A percentile compares a stretch with the other conserved stretches of the same genome.
phyloP scores from a whole-genome alignment of 164 flowering plant species.

The Umbellularia californica region DNA sequence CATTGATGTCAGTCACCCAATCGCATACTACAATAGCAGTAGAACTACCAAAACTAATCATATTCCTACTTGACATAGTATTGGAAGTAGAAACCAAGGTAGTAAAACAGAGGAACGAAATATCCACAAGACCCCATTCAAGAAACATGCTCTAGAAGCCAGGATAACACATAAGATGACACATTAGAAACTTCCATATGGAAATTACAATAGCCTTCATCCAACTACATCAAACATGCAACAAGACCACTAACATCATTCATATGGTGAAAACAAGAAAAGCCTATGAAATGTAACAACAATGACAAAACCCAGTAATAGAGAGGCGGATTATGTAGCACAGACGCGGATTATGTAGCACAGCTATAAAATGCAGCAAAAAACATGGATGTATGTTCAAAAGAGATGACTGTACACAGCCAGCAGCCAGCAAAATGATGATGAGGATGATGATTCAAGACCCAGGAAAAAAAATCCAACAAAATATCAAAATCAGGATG shows the following conservation, averaged over 20 bases:
- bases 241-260: neutral
- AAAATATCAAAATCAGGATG: neutral
- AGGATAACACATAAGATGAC: neutral
- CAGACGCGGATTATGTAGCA: neutral
- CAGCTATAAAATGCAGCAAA: no score
- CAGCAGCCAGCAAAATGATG: neutral
- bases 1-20: neutral
- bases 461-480: neutral
- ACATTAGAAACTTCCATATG: neutral
- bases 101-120: neutral
- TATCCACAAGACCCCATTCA: neutral
- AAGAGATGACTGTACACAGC: no score
- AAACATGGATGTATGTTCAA: neutral
- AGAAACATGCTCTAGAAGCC: neutral
- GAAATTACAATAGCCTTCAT: neutral
- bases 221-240: neutral
- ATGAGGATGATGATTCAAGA: neutral
- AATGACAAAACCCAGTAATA: neutral
- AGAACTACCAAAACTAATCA: neutral
- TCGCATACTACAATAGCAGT: neutral
- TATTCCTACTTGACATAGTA: neutral
- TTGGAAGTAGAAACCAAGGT: neutral
- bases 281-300: neutral
- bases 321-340: neutral
- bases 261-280: neutral